Evolutionary conservation across 352 stramenopile species (phyloP).

Genomic region (Phytophthora citricola): DNA sequence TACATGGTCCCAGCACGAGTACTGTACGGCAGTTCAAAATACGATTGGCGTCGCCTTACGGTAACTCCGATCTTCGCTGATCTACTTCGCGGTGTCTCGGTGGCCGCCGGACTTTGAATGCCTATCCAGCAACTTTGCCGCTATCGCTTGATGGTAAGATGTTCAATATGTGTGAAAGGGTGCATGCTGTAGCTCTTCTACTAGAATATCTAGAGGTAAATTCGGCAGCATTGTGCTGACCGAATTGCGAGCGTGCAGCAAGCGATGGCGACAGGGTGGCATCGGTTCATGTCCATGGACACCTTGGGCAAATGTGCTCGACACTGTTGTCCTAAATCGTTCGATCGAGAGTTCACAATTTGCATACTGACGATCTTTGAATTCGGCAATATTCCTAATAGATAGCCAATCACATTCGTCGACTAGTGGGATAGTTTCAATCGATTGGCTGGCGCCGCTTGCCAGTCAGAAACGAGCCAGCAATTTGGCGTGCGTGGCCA

Average conservation of each 20-base stretch:
- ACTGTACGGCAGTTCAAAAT: too few species aligned
- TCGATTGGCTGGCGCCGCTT: conserved; percentile 9
- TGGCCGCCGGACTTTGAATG: conserved; percentile 4
- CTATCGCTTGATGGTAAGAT: conserved; percentile 1
- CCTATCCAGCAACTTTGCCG: conserved; percentile 11
- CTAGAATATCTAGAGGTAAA: background rate
- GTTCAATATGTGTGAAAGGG: background rate
- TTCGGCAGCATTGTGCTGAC: background rate
- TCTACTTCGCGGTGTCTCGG: conserved; percentile 12
- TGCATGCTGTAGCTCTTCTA: background rate
- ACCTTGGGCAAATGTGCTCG: background rate
- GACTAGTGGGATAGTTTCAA: conserved; percentile 11
- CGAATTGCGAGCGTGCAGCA: background rate
- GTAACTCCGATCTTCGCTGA: conserved; percentile 1
- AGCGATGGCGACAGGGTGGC: conserved; percentile 10
- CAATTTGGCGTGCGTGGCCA: conserved; percentile 32
- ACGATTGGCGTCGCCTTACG: too few species aligned
- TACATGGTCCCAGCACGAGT: too few species aligned
- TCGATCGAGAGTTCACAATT: conserved; percentile 29
- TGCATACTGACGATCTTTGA: conserved; percentile 10
- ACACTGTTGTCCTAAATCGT: conserved; percentile 33
- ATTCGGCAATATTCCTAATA: conserved; percentile 17
- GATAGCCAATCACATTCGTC: background rate
- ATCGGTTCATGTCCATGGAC: conserved; percentile 2
- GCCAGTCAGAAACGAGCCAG: conserved; percentile 10